Evolutionary conservation across 140 eudicot species (phyloP).

Genomic region (Senecio squalidus): DNA sequence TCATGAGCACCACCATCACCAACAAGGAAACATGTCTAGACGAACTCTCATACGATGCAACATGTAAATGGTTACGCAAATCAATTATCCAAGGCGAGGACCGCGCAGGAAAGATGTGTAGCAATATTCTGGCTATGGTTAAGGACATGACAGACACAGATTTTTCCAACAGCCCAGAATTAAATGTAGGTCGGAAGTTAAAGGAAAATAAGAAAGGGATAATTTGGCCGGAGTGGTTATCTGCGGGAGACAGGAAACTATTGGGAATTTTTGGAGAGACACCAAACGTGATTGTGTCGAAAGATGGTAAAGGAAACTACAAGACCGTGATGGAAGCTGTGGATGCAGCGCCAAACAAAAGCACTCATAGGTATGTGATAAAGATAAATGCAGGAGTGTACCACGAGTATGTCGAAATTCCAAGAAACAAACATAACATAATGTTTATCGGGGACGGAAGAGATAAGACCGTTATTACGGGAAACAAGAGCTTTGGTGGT

Average conservation of each 20-base stretch:
- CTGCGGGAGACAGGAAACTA: slow-evolving; percentile 15
- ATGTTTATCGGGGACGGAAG: slow-evolving; percentile 32
- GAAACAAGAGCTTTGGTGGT: slow-evolving; percentile 19
- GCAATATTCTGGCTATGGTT: slow-evolving; percentile 25
- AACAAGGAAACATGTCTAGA: slow-evolving; percentile 31
- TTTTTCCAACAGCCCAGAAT: background rate
- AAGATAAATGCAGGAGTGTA: slow-evolving; percentile 26
- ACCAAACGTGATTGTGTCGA: slow-evolving; percentile 16
- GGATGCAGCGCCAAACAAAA: slow-evolving; percentile 21
- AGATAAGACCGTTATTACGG: slow-evolving; percentile 41
- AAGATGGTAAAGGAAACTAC: slow-evolving; percentile 30
- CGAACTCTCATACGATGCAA: background rate
- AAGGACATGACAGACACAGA: slow-evolving; percentile 22
- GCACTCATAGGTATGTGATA: slow-evolving; percentile 17
- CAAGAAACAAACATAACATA: slow-evolving; percentile 24
- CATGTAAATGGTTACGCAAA: background rate
- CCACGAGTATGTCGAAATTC: slow-evolving; percentile 16
- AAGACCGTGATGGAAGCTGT: slow-evolving; percentile 25
- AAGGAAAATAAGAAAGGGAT: slow-evolving; percentile 6
- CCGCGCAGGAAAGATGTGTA: slow-evolving; percentile 26
- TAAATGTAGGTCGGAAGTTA: background rate
- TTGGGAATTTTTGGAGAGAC: background rate
- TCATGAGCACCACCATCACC: slow-evolving; percentile 33
- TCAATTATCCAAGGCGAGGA: slow-evolving; percentile 12
- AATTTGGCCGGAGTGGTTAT: slow-evolving; percentile 26